phyloP scores from a whole-genome alignment of 164 flowering plant genomes.

The Brasenia schreberi region DNA sequence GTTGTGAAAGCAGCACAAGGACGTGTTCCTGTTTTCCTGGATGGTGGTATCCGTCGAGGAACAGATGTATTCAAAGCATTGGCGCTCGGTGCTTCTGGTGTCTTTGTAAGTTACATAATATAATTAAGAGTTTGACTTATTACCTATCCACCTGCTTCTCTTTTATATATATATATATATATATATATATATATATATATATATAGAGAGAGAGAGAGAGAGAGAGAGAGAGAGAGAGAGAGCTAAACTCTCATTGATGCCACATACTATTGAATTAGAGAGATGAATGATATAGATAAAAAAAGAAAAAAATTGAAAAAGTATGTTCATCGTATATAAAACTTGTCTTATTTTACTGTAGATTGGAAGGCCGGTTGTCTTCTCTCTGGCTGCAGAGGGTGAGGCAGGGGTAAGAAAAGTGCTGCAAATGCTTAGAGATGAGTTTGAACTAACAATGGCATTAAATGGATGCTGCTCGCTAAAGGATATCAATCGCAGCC shows the following conservation, averaged over 20 bases:
- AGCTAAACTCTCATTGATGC: no score
- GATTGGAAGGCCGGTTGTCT: constrained; percentile 92
- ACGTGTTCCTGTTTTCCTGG: constrained; percentile 47
- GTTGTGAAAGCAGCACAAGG: constrained; percentile 55
- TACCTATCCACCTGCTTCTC: not conserved
- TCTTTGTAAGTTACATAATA: constrained; percentile 49
- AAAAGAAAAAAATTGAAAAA: no score
- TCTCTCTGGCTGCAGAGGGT: constrained; percentile 77
- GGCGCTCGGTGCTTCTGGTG: constrained; percentile 92
- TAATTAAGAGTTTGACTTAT: not conserved
- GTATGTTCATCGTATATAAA: no score
- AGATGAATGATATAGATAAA: no score
- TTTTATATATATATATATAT: no score
- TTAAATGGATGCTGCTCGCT: constrained; percentile 80
- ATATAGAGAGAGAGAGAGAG: no score
- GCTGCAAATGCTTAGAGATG: constrained; percentile 84
- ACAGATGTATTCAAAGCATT: constrained; percentile 95
- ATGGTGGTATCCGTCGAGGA: constrained; percentile 89
- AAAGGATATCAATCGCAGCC: constrained; percentile 72
- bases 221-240: no score
- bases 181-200: no score
- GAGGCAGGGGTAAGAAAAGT: constrained; percentile 87
- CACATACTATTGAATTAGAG: no score
- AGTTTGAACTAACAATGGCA: constrained; percentile 94
- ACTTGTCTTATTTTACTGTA: constrained; percentile 9